Percentiles rank a stretch among this genome's conserved stretches.
Conservation (phyloP, 176 grass and related monocot species). For the Hsuehochloa calcarea region DNA sequence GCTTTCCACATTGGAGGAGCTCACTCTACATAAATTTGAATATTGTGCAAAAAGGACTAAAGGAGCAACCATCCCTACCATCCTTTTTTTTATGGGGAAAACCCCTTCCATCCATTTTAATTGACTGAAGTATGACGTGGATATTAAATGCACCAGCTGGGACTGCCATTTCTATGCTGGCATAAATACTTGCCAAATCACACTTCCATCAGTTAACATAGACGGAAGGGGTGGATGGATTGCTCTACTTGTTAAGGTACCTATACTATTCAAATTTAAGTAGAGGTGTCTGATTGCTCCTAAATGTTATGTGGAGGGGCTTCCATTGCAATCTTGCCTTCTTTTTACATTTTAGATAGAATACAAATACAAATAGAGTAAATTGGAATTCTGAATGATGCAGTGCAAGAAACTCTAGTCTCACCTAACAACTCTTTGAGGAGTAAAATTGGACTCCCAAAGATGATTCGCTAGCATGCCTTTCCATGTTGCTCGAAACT, state of each 20-base stretch:
- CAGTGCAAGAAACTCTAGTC: background rate
- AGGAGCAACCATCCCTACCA: background rate
- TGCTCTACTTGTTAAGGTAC: background rate
- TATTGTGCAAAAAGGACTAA: background rate
- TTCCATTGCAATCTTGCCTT: background rate
- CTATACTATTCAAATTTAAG: background rate
- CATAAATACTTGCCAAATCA: background rate
- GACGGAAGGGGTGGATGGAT: background rate
- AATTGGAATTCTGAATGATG: background rate
- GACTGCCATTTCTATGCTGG: background rate
- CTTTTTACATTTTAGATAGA: background rate
- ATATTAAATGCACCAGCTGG: background rate
- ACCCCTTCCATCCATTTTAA: constrained; percentile 3
- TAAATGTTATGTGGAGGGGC: background rate
- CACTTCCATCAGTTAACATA: background rate
- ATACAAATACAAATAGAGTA: background rate
- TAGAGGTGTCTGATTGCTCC: background rate
- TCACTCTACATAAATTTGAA: background rate
- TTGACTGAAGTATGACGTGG: background rate
- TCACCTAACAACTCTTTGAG: constrained; percentile 84
- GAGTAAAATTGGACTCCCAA: constrained; percentile 97
- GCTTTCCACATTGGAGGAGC: background rate
- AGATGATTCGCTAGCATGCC: constrained; percentile 84
- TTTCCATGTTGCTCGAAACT: constrained; percentile 92
- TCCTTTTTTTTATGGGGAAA: background rate